phyloP scores from a whole-genome alignment of 257 asterid species.

The Rehmannia glutinosa region DNA sequence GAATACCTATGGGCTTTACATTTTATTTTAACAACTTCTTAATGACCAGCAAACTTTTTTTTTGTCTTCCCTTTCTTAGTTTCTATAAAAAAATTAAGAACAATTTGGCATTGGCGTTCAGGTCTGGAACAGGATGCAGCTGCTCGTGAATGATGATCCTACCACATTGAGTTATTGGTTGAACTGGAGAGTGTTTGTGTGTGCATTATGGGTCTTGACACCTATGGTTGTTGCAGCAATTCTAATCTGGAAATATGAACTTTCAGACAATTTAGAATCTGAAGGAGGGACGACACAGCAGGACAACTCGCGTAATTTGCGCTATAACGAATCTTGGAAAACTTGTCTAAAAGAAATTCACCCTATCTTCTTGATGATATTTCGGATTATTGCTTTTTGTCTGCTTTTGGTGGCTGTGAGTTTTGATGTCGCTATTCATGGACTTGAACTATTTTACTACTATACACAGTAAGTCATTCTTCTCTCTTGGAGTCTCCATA shows the following conservation, averaged over 20 bases:
- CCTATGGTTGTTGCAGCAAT: slow-evolving; percentile 39
- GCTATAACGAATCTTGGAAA: slow-evolving; percentile 60
- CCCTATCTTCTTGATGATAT: slow-evolving; percentile 48
- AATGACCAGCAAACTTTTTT: too few relatives aligned
- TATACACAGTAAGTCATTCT: slow-evolving; percentile 83
- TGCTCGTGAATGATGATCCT: slow-evolving; percentile 42
- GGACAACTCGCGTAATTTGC: slow-evolving; percentile 16
- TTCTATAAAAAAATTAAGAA: too few relatives aligned
- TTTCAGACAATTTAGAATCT: slow-evolving; percentile 25
- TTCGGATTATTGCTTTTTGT: slow-evolving; percentile 58
- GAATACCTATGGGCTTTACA: too few relatives aligned
- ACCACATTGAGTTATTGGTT: slow-evolving; percentile 78
- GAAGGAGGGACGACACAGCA: slow-evolving; percentile 22
- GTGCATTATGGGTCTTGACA: slow-evolving; percentile 66
- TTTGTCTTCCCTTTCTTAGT: too few relatives aligned
- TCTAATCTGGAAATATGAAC: slow-evolving; percentile 73
- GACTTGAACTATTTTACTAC: slow-evolving; percentile 59
- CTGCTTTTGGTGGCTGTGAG: slow-evolving; percentile 52
- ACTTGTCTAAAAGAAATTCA: slow-evolving; percentile 66
- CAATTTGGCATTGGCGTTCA: slow-evolving; percentile 3
- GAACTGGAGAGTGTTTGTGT: slow-evolving; percentile 69
- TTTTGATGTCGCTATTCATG: slow-evolving; percentile 60
- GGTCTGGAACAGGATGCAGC: slow-evolving; percentile 59
- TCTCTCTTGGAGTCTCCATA: neutral
- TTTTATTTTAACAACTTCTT: too few relatives aligned